phyloP scores from a whole-genome alignment of 352 stramenopile species.

The Phytopythium cucurbitacearum region DNA sequence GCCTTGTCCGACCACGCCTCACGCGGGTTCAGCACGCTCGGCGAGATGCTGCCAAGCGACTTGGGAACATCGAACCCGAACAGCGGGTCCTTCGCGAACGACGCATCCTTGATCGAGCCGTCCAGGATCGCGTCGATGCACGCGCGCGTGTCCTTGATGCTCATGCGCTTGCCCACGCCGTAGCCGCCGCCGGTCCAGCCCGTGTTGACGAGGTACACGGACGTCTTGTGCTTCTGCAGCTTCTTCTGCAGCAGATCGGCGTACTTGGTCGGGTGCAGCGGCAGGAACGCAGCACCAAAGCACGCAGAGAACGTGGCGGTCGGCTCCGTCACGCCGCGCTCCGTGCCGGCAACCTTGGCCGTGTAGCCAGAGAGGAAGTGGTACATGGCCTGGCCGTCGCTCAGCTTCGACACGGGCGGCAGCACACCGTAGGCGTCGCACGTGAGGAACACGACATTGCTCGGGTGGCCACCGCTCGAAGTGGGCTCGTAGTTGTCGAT shows the following conservation, averaged over 20 bases:
- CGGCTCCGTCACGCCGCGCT: constrained; percentile 96
- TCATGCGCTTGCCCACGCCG: constrained; percentile 96
- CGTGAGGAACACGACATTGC: constrained; percentile 97
- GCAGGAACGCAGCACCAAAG: constrained; percentile 97
- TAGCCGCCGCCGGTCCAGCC: constrained; percentile 96
- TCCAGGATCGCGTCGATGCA: constrained; percentile 97
- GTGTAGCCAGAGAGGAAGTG: constrained; percentile 99
- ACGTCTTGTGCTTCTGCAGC: constrained; percentile 91
- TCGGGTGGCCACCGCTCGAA: constrained; percentile 91
- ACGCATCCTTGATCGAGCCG: constrained; percentile 90
- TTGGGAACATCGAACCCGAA: constrained; percentile 95
- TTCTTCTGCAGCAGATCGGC: constrained; percentile 96
- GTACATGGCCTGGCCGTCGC: constrained; percentile 95
- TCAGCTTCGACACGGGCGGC: constrained; percentile 94
- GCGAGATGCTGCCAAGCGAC: constrained; percentile 81
- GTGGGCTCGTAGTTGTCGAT: constrained; percentile 93
- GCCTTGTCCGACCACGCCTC: constrained; percentile 92
- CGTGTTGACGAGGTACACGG: constrained; percentile 97
- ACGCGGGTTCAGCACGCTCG: constrained; percentile 88
- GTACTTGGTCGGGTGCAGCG: constrained; percentile 96
- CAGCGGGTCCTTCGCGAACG: constrained; percentile 83
- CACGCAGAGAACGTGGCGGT: constrained; percentile 95
- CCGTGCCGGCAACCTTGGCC: constrained; percentile 97
- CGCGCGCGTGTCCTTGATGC: constrained; percentile 94
- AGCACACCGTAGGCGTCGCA: constrained; percentile 98